These are phyloP conservation scores for Xylariaceae sp. DNA, from an alignment of 2,329 filamentous ascomycete genomes.

Conservation along the genomic window DNA sequence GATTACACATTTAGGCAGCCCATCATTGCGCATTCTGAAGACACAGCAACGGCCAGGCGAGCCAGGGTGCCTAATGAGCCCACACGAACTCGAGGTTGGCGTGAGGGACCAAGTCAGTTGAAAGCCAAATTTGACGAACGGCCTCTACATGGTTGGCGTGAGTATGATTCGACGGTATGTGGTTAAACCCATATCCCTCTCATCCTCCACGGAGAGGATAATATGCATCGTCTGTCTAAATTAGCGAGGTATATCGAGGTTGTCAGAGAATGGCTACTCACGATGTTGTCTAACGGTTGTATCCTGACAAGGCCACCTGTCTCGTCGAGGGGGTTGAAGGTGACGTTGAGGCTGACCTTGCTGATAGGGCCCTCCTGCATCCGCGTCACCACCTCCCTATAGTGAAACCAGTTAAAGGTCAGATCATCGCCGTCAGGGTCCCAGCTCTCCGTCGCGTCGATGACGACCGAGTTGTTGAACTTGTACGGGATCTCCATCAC, in stretches of 20 bases:
- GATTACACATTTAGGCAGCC: too few relatives aligned
- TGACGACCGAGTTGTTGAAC: conserved; percentile 24
- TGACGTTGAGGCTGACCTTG: conserved; percentile 4
- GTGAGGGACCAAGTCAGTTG: too few relatives aligned
- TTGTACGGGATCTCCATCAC: conserved; percentile 4
- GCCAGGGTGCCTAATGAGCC: too few relatives aligned
- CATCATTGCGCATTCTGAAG: too few relatives aligned
- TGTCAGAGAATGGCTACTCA: not conserved
- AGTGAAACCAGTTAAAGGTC: conserved; percentile 38
- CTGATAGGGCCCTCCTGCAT: conserved; percentile 5
- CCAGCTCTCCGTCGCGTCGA: conserved; percentile 34
- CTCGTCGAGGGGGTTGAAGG: conserved; percentile 10
- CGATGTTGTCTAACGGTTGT: conserved; percentile 4
- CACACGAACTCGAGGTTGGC: too few relatives aligned
- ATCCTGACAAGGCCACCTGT: conserved; percentile 11
- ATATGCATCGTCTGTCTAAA: conserved; percentile 7
- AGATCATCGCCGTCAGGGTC: conserved; percentile 31
- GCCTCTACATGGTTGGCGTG: too few relatives aligned
- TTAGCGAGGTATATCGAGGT: not conserved
- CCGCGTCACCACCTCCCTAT: conserved; percentile 17
- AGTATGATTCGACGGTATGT: conserved; percentile 8
- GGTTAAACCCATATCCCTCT: conserved; percentile 4
- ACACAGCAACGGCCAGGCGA: too few relatives aligned
- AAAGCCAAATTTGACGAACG: too few relatives aligned
- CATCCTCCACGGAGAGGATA: conserved; percentile 4